Conservation (phyloP, 83 land plant genomes). For the Diphasiastrum complanatum region DNA sequence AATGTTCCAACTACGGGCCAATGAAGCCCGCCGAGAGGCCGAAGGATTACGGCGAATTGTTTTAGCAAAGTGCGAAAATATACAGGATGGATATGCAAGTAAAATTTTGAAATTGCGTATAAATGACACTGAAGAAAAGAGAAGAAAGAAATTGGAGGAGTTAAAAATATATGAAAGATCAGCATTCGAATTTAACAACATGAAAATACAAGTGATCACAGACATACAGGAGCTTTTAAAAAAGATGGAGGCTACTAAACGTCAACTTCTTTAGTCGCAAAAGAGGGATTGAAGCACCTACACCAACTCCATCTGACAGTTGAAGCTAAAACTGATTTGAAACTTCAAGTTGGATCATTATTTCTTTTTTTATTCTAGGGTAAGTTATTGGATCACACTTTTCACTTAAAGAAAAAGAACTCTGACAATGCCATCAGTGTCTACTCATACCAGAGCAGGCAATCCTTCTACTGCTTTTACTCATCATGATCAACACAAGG, state of each 20-base stretch:
- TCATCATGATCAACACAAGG: too few species aligned
- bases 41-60: conserved; percentile 78
- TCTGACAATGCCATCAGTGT: too few species aligned
- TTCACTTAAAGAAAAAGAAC: too few species aligned
- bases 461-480: too few species aligned
- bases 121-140: conserved; percentile 61
- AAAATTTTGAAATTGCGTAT: conserved; percentile 53
- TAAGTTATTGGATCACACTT: too few species aligned
- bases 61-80: conserved; percentile 56
- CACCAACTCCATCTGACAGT: too few species aligned
- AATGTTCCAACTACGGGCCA: conserved; percentile 80
- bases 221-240: conserved; percentile 75
- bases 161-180: conserved; percentile 57
- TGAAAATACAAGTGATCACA: conserved; percentile 71
- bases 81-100: conserved; percentile 67
- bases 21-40: conserved; percentile 84
- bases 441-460: too few species aligned
- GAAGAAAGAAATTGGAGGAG: conserved; percentile 63
- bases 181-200: conserved; percentile 47
- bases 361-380: too few species aligned
- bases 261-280: too few species aligned
- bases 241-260: conserved; percentile 79
- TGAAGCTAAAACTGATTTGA: too few species aligned
- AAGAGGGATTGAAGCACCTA: too few species aligned
- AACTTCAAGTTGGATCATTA: too few species aligned